These are phyloP conservation scores for Dryadomyces quercus-mongolicae DNA, from an alignment of 2,329 filamentous ascomycete species.

Conservation along the genomic window DNA sequence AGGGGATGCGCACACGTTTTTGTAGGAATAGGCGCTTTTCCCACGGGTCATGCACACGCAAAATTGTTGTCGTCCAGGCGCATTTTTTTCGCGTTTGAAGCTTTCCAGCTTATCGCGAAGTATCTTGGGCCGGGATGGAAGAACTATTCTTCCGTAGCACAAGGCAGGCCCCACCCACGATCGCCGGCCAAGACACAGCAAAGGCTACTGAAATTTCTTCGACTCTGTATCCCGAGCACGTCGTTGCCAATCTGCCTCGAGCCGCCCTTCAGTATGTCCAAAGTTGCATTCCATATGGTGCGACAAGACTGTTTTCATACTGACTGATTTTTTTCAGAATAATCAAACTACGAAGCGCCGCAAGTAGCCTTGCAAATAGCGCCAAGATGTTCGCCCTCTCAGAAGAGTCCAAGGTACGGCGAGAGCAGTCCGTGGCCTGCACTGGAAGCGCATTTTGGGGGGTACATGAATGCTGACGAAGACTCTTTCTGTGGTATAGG, in stretches of 20 bases:
- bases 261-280: no score
- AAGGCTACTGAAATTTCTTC: slow-evolving; percentile 2
- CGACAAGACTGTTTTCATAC: no score
- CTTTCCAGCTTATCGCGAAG: background rate
- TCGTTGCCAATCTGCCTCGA: no score
- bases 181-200: background rate
- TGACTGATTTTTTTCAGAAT: background rate
- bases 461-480: background rate
- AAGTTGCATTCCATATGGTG: no score
- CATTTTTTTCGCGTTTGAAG: background rate
- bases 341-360: background rate
- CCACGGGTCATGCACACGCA: no score
- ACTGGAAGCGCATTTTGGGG: background rate
- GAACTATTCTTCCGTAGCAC: background rate
- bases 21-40: background rate
- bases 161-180: background rate
- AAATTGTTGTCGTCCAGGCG: background rate
- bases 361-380: background rate
- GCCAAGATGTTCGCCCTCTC: slow-evolving; percentile 57
- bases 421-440: background rate
- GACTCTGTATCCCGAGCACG: background rate
- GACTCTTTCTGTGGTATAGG: slow-evolving; percentile 36
- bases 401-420: slow-evolving; percentile 83
- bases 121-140: background rate
- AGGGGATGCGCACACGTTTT: background rate